These are phyloP conservation scores for Pseudomicrostroma phylloplanum DNA, from an alignment of 1,284 basidiomycete species.

Conservation along the genomic window DNA sequence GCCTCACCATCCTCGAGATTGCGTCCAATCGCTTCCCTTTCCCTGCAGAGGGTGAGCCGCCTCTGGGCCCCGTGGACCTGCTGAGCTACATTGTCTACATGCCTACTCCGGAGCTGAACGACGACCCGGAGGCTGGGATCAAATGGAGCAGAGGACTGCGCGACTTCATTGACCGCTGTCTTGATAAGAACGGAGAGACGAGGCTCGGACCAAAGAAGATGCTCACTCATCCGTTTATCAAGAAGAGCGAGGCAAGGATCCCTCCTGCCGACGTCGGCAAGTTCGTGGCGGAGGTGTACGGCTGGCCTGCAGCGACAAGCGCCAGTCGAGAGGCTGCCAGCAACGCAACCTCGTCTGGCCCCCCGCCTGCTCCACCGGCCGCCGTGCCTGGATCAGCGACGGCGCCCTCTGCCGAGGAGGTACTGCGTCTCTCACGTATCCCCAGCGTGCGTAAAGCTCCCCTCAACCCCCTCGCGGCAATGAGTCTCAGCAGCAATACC, in stretches of 20 bases:
- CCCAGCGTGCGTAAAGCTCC: not conserved
- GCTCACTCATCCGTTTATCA: slow-evolving; percentile 80
- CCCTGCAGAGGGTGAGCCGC: slow-evolving; percentile 66
- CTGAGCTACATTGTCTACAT: slow-evolving; percentile 83
- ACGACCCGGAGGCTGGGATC: slow-evolving; percentile 55
- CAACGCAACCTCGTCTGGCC: not conserved
- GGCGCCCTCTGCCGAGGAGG: not conserved
- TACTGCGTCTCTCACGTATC: not conserved
- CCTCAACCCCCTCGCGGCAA: not conserved
- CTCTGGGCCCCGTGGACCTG: slow-evolving; percentile 77
- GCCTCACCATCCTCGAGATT: slow-evolving; percentile 84
- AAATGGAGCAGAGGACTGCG: slow-evolving; percentile 81
- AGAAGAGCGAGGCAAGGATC: slow-evolving; percentile 69
- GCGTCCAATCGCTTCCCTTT: slow-evolving; percentile 93
- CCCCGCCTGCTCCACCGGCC: not conserved
- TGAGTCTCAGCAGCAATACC: not conserved
- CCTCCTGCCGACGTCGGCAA: slow-evolving; percentile 54
- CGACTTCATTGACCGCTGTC: slow-evolving; percentile 85
- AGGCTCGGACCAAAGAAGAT: slow-evolving; percentile 81
- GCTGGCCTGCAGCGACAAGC: slow-evolving; percentile 57
- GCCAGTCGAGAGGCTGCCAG: not conserved
- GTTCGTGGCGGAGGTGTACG: slow-evolving; percentile 86
- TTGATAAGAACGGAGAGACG: slow-evolving; percentile 54
- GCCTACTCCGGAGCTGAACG: slow-evolving; percentile 71
- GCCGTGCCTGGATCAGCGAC: not conserved